Evolutionary conservation across 2,329 filamentous ascomycete genomes (phyloP).

Genomic region (Aspergillus costaricaensis): DNA sequence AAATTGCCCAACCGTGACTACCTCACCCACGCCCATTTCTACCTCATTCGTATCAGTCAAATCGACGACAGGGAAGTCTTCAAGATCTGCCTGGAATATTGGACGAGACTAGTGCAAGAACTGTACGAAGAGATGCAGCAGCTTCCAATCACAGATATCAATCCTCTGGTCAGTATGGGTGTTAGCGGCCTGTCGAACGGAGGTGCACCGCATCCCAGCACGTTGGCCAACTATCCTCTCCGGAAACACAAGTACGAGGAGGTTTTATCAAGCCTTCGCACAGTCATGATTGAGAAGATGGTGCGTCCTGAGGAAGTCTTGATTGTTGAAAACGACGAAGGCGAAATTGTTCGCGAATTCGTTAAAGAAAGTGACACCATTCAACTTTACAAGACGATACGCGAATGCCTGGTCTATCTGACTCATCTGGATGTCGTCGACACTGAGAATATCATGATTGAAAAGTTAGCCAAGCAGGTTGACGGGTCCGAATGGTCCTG

Average conservation of each 20-base stretch:
- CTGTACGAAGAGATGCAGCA: conserved; percentile 99
- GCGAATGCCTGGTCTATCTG: conserved; percentile 94
- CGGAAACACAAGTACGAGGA: conserved; percentile 98
- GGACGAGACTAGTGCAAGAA: conserved; percentile 97
- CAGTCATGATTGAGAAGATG: conserved; percentile 99
- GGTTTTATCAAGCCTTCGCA: conserved; percentile 86
- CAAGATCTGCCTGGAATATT: conserved; percentile 99
- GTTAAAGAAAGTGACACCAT: conserved; percentile 99
- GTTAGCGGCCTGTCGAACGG: conserved; percentile 70
- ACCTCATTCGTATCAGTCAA: conserved; percentile 95
- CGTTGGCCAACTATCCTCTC: conserved; percentile 87
- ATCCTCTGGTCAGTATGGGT: conserved; percentile 81
- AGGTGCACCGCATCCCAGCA: conserved; percentile 78
- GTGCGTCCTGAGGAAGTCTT: conserved; percentile 95
- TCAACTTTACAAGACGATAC: conserved; percentile 97
- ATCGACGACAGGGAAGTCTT: conserved; percentile 99
- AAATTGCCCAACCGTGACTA: conserved; percentile 94
- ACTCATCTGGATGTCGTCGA: conserved; percentile 97
- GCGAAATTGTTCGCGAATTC: conserved; percentile 97
- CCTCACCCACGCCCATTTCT: conserved; percentile 94
- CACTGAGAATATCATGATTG: conserved; percentile 98
- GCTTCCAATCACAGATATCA: conserved; percentile 88
- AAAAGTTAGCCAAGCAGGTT: conserved; percentile 93
- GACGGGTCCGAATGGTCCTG: conserved; percentile 97
- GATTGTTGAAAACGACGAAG: conserved; percentile 99